A percentile compares a stretch with the other conserved stretches of the same genome.
Evolutionary conservation across 441 rosid species (phyloP).

Genomic region (Pelargonium exstipulatum): DNA sequence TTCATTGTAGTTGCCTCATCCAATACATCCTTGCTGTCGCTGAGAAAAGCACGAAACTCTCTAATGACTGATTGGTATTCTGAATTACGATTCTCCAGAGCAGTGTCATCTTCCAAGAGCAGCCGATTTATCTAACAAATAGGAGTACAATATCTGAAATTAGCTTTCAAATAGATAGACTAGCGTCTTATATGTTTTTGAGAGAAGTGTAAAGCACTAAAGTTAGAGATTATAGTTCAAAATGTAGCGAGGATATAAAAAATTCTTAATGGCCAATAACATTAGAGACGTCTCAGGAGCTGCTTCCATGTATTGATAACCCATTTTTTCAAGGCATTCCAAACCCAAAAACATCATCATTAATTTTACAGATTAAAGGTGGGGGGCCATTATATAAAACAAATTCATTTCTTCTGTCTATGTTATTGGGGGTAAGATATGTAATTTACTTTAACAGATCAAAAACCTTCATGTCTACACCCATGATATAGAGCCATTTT

Average conservation of each 20-base stretch:
- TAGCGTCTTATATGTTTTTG: constrained; percentile 7
- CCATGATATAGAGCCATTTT: constrained; percentile 4
- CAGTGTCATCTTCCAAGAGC: constrained; percentile 92
- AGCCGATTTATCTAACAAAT: constrained; percentile 68
- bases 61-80: constrained; percentile 78
- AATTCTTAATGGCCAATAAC: constrained; percentile 1
- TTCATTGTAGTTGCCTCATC: constrained; percentile 98
- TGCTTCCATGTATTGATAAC: constrained; percentile 15
- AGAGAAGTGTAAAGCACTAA: not conserved
- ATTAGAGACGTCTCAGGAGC: constrained; percentile 10
- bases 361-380: not conserved
- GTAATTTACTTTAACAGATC: not conserved
- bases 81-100: constrained; percentile 65
- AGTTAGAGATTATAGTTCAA: constrained; percentile 9
- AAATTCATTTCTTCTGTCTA: not conserved
- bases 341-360: not conserved
- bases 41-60: constrained; percentile 92
- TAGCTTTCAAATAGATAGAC: constrained; percentile 18
- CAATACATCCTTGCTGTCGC: constrained; percentile 93
- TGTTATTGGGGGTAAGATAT: not conserved
- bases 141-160: constrained; percentile 13
- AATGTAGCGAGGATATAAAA: constrained; percentile 13
- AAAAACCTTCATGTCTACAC: not conserved
- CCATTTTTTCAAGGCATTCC: constrained; percentile 1
- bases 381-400: not conserved